A percentile compares a stretch with the other conserved stretches of the same genome.
Evolutionary conservation across 2,329 filamentous ascomycete genomes (phyloP).

Genomic region (Periglandula ipomoeae): DNA sequence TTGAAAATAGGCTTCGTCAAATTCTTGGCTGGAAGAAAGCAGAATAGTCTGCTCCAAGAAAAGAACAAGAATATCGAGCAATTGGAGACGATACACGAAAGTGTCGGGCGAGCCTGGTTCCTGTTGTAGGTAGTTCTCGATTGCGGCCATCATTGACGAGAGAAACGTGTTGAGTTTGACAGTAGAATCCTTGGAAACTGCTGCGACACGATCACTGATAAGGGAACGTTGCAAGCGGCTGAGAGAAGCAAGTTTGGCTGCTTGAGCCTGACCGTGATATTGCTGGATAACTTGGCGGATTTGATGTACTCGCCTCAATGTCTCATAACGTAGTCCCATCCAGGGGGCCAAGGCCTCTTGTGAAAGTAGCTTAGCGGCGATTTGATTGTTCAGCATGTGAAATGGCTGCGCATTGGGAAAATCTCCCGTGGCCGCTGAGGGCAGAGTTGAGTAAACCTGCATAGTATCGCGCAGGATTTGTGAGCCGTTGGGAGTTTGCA

Average conservation of each 20-base stretch:
- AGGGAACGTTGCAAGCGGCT: constrained; percentile 53
- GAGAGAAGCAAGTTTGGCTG: constrained; percentile 42
- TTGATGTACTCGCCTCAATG: constrained; percentile 33
- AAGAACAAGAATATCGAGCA: constrained; percentile 33
- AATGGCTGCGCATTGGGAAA: constrained; percentile 39
- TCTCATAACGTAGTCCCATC: constrained; percentile 44
- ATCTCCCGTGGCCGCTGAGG: constrained; percentile 15
- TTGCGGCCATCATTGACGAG: constrained; percentile 27
- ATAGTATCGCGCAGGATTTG: constrained; percentile 23
- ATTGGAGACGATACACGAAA: constrained; percentile 11
- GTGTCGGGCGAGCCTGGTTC: constrained; percentile 14
- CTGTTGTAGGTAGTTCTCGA: constrained; percentile 34
- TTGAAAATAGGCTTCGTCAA: constrained; percentile 56
- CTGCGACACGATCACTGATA: constrained; percentile 42
- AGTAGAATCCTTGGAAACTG: constrained; percentile 53
- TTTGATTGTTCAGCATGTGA: constrained; percentile 50
- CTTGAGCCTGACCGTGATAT: constrained; percentile 29
- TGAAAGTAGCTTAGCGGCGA: constrained; percentile 38
- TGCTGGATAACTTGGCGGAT: constrained; percentile 32
- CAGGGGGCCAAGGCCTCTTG: constrained; percentile 30
- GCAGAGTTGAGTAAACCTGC: constrained; percentile 25
- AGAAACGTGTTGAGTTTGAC: constrained; percentile 44
- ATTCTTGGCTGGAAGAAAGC: constrained; percentile 34
- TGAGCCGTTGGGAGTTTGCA: constrained; percentile 23
- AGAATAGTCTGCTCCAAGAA: constrained; percentile 46